These are phyloP conservation scores for Lotus japonicus DNA, from an alignment of 306 rosid genomes.

Conservation along the genomic window DNA sequence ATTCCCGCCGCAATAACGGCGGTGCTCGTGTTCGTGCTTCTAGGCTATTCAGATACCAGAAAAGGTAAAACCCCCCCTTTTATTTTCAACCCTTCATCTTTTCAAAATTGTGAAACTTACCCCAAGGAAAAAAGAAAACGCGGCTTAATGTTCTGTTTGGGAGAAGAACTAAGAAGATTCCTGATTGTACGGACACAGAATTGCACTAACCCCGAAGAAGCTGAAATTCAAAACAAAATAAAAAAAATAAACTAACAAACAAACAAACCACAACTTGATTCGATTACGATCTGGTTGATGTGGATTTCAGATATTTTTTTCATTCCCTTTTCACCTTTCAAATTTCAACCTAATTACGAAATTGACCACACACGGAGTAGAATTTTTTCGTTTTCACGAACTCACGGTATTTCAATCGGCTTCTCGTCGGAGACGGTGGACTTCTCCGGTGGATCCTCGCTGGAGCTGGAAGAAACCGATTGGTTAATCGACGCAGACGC, in stretches of 20 bases:
- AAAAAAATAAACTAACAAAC: slow-evolving; percentile 3
- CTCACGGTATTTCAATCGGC: slow-evolving; percentile 81
- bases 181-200: slow-evolving; percentile 38
- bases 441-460: slow-evolving; percentile 78
- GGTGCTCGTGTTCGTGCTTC: slow-evolving; percentile 18
- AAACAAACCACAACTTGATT: slow-evolving; percentile 29
- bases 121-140: background rate
- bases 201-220: slow-evolving; percentile 24
- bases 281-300: slow-evolving; percentile 29
- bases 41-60: background rate
- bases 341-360: slow-evolving; percentile 25
- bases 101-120: slow-evolving; percentile 30
- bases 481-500: slow-evolving; percentile 40
- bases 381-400: slow-evolving; percentile 23
- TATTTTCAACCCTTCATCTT: background rate
- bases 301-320: slow-evolving; percentile 19
- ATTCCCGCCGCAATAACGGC: slow-evolving; percentile 80
- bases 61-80: slow-evolving; percentile 16
- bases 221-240: background rate
- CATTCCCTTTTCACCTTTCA: slow-evolving; percentile 3
- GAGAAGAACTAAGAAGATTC: slow-evolving; percentile 22
- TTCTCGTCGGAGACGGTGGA: slow-evolving; percentile 60
- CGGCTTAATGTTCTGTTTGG: slow-evolving; percentile 1
- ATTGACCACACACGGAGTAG: slow-evolving; percentile 1
- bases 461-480: slow-evolving; percentile 73